These are phyloP conservation scores for Puccinia triticina DNA, from an alignment of 1,284 basidiomycete genomes.

Conservation along the genomic window DNA sequence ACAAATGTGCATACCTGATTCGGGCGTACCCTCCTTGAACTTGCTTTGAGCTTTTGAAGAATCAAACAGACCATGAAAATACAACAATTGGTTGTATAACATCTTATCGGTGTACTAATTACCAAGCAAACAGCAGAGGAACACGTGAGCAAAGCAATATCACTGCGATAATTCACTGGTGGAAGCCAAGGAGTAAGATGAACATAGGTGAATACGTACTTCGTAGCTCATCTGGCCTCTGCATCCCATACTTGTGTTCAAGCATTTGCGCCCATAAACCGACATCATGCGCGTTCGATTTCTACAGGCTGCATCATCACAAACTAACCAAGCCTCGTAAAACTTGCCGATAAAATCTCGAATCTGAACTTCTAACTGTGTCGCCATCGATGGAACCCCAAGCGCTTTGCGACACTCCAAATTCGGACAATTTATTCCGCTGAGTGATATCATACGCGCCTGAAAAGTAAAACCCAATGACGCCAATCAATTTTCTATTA, in stretches of 20 bases:
- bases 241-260: slow-evolving; percentile 68
- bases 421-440: slow-evolving; percentile 65
- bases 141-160: not conserved
- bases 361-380: slow-evolving; percentile 85
- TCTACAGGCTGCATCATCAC: slow-evolving; percentile 82
- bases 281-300: slow-evolving; percentile 85
- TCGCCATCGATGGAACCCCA: slow-evolving; percentile 69
- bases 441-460: slow-evolving; percentile 59
- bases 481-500: slow-evolving; percentile 9
- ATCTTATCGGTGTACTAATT: slow-evolving; percentile 76
- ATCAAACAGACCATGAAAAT: slow-evolving; percentile 77
- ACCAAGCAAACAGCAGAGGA: slow-evolving; percentile 1
- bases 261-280: slow-evolving; percentile 82
- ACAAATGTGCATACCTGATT: slow-evolving; percentile 34
- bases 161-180: not conserved
- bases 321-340: slow-evolving; percentile 86
- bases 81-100: slow-evolving; percentile 84
- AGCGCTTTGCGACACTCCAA: slow-evolving; percentile 67
- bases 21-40: slow-evolving; percentile 57
- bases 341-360: slow-evolving; percentile 76
- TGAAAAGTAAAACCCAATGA: slow-evolving; percentile 40
- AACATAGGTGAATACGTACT: slow-evolving; percentile 63
- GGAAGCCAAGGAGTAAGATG: not conserved
- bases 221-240: slow-evolving; percentile 73
- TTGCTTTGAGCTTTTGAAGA: slow-evolving; percentile 68